Conservation (phyloP, 139 green algal species). For the Tetradesmus lagerheimii region DNA sequence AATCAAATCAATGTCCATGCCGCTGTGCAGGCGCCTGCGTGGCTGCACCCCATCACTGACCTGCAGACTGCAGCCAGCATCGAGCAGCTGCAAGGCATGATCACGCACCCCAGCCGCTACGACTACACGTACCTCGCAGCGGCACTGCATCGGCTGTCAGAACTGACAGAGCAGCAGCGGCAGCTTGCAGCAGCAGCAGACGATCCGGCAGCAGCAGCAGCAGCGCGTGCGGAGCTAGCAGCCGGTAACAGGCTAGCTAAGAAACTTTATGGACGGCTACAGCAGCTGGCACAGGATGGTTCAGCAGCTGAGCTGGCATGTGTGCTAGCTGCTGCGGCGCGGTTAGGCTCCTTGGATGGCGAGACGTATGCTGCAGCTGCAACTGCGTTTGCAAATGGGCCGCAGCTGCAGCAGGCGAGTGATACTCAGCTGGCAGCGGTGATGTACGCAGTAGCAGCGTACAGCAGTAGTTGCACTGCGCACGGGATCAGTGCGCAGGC, state of each 20-base stretch:
- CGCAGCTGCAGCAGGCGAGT: conserved; percentile 32
- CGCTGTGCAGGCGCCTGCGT: neutral
- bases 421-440: conserved; percentile 16
- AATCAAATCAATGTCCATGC: no score
- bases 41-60: conserved; percentile 29
- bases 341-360: neutral
- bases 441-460: conserved; percentile 32
- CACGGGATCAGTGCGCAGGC: neutral
- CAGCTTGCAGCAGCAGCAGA: neutral
- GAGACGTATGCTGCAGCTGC: conserved; percentile 20
- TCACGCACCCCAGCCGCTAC: conserved; percentile 26
- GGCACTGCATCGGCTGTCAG: conserved; percentile 16
- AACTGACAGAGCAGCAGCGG: conserved; percentile 29
- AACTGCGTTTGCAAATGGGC: neutral
- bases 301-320: conserved; percentile 26
- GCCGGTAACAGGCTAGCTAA: neutral
- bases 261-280: conserved; percentile 16
- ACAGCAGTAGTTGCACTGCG: conserved; percentile 28
- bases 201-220: neutral
- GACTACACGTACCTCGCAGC: conserved; percentile 43
- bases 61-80: conserved; percentile 25
- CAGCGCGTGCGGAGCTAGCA: neutral
- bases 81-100: conserved; percentile 13
- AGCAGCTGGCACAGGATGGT: conserved; percentile 18
- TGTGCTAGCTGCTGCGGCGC: conserved; percentile 20